Conservation (phyloP, 176 grass and related monocot species). For the Carex littledalei region DNA sequence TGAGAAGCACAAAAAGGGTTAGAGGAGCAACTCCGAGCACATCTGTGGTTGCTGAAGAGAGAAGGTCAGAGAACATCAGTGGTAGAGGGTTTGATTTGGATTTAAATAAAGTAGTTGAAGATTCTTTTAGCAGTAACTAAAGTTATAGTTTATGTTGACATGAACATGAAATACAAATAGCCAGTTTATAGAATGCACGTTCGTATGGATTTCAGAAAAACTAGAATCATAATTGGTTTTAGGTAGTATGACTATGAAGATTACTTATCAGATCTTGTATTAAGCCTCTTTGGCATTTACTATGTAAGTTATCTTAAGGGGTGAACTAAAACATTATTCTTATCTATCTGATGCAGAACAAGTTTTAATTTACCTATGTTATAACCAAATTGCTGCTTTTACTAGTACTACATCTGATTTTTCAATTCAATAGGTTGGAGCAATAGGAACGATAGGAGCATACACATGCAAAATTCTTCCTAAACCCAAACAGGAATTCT, state of each 20-base stretch:
- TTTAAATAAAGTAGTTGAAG: conserved; percentile 10
- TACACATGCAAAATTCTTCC: not conserved
- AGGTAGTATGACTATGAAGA: not conserved
- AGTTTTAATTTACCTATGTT: not conserved
- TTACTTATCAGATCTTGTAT: not conserved
- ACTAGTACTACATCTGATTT: not conserved
- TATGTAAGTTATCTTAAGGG: not conserved
- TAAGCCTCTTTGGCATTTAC: conserved; percentile 4
- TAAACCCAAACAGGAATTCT: not conserved
- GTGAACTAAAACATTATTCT: not conserved
- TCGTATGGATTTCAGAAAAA: not conserved
- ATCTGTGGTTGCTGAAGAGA: not conserved
- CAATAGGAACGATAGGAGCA: not conserved
- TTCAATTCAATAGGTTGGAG: not conserved
- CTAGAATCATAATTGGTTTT: not conserved
- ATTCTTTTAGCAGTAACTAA: conserved; percentile 9
- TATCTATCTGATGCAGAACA: not conserved
- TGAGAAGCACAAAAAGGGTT: conserved; percentile 27
- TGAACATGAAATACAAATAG: not conserved
- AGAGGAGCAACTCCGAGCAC: not conserved
- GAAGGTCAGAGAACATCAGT: not conserved
- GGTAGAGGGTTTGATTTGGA: conserved; percentile 7
- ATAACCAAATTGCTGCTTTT: not conserved
- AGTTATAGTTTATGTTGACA: not conserved
- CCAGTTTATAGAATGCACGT: not conserved